Evolutionary conservation across 495 filamentous ascomycete species (phyloP).

Genomic region (Alectoria sarmentosa): DNA sequence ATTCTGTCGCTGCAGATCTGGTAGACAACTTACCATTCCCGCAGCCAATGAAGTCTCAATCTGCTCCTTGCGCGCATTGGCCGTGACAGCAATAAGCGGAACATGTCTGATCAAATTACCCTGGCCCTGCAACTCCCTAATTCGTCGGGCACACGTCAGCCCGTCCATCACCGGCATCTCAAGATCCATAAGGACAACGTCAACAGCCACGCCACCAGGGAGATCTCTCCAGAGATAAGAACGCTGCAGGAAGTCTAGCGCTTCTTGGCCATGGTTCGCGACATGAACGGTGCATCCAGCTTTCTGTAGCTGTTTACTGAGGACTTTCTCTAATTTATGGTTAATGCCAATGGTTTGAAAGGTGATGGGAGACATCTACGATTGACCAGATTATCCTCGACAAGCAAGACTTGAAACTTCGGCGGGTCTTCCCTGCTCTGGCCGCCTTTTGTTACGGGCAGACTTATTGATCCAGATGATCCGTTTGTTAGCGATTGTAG

Average conservation of each 20-base stretch:
- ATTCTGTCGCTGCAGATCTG: not conserved
- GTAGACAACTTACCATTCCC: constrained; percentile 52
- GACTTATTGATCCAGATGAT: not conserved
- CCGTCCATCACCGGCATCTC: constrained; percentile 85
- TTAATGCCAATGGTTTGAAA: not conserved
- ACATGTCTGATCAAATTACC: constrained; percentile 49
- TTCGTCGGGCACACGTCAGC: constrained; percentile 56
- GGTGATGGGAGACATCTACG: not conserved
- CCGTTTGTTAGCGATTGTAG: not conserved
- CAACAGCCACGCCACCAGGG: constrained; percentile 36
- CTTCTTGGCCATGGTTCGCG: not conserved
- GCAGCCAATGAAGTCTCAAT: constrained; percentile 55
- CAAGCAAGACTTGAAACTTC: not conserved
- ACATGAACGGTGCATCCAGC: not conserved
- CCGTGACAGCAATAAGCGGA: constrained; percentile 71
- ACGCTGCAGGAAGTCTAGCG: constrained; percentile 7
- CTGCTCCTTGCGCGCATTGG: constrained; percentile 64
- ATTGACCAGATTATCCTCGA: constrained; percentile 3
- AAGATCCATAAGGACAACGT: constrained; percentile 72
- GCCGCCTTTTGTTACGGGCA: not conserved
- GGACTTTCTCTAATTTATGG: not conserved
- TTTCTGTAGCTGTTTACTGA: not conserved
- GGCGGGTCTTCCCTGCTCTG: constrained; percentile 32
- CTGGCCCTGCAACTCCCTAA: constrained; percentile 52
- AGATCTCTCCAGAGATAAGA: constrained; percentile 17